phyloP scores from a whole-genome alignment of 495 filamentous ascomycete genomes.

The Hyaloscypha finlandica region DNA sequence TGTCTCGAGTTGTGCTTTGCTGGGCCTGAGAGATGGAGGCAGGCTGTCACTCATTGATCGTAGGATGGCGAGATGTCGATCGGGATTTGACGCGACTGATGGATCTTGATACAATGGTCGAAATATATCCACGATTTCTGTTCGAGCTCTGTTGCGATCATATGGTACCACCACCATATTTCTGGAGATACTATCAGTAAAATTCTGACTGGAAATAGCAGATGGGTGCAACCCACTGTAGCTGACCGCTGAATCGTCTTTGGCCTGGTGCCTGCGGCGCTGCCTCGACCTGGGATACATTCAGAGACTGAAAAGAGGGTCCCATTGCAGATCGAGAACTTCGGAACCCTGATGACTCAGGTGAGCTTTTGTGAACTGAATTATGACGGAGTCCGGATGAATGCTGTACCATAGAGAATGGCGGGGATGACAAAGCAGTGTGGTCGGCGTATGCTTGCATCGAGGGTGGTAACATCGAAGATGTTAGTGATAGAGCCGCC shows the following conservation, averaged over 20 bases:
- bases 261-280: constrained; percentile 2
- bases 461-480: constrained; percentile 29
- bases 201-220: neutral
- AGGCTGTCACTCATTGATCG: constrained; percentile 30
- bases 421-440: constrained; percentile 30
- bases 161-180: constrained; percentile 31
- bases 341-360: constrained; percentile 37
- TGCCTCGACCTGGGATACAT: constrained; percentile 26
- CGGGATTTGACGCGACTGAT: constrained; percentile 22
- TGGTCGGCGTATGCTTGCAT: constrained; percentile 33
- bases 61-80: constrained; percentile 35
- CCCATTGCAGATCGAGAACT: constrained; percentile 36
- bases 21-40: constrained; percentile 36
- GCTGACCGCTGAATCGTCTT: constrained; percentile 10
- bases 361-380: constrained; percentile 33
- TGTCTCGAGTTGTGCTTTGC: constrained; percentile 39
- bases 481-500: constrained; percentile 33
- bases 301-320: constrained; percentile 35
- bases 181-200: constrained; percentile 18
- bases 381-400: constrained; percentile 35
- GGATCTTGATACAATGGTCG: constrained; percentile 26
- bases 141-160: constrained; percentile 32
- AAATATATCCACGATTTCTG: constrained; percentile 30
- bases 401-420: constrained; percentile 36
- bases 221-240: constrained; percentile 11